Conservation (phyloP, 805 yeast species). For the Nakazawaea wickerhamii region DNA sequence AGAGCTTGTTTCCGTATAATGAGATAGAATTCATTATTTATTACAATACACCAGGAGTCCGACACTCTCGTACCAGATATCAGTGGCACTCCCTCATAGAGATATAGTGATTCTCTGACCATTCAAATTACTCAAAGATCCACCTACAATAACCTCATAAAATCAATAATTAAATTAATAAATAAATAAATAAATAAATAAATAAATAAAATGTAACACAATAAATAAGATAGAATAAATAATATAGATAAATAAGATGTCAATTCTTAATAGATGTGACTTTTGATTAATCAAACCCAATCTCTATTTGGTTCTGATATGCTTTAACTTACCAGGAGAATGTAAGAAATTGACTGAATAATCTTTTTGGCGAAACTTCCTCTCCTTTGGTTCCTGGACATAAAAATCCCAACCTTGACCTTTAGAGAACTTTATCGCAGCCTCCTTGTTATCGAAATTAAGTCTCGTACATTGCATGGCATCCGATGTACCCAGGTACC, state of each 20-base stretch:
- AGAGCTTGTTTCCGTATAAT: too few species aligned
- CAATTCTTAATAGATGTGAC: conserved; percentile 11
- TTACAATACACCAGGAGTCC: too few species aligned
- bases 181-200: conserved; percentile 8
- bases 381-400: conserved; percentile 74
- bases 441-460: conserved; percentile 68
- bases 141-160: too few species aligned
- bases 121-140: too few species aligned
- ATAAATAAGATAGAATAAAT: background rate
- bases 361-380: conserved; percentile 69
- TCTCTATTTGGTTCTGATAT: conserved; percentile 67
- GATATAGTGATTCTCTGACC: too few species aligned
- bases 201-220: background rate
- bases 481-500: conserved; percentile 76
- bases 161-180: conserved; percentile 9
- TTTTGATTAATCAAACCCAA: too few species aligned
- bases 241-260: background rate
- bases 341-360: conserved; percentile 70
- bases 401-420: conserved; percentile 85
- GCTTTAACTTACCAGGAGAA: conserved; percentile 66
- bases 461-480: conserved; percentile 76
- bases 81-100: too few species aligned
- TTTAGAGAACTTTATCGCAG: conserved; percentile 73
- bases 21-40: too few species aligned
- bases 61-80: too few species aligned